Base-by-base conservation (phyloP, 2,329 filamentous ascomycete genomes). In the Aspergillus sp. region DNA sequence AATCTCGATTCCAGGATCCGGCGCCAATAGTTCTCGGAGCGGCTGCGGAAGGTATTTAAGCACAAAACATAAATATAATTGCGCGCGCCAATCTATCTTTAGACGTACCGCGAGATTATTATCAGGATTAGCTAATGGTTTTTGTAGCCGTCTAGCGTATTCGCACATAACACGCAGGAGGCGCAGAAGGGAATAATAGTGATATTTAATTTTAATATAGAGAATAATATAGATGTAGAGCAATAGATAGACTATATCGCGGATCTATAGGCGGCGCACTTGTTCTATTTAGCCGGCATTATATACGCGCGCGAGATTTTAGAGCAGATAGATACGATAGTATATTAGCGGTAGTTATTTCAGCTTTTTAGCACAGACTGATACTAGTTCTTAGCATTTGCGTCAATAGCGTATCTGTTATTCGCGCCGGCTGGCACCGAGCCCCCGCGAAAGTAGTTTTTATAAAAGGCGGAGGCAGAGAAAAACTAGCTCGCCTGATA, bases 51-150 rank as follows among this genome's bases (percentile, higher is more conserved):
- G 22, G 3, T 22, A 3, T 22, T 22, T 22, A 22, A 22, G 3
- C 22, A 22, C 22, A 3, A 22, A 3, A 22, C 22, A 22, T 22
- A 22, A 3, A 22, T 22, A 22, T 3, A 3, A 22, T 22, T 22
- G 22, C 22, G 22, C 3, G 22, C 3, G 3, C 3, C 22, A 3
- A 22, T 22, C 22, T 3, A 22, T 22, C 3, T 22, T 3, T 4
- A 26, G 1, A 26, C n/a, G 10, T 63, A 63, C 11, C 20, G 32
- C 2, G 45, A 59, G 14, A 59, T 61, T 26, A 32, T 54, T 1
- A 61, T 63, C 52, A 12, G 45, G 6, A 63, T 61, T 9, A 63
- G 62, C 52, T 47, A 49, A 7, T 36, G 26, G 31, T 63, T 52
- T 39, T 42, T 63, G 10, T 52, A 49, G 22, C 16, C 11, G 6